phyloP scores from a whole-genome alignment of 371 early-diverging fungal genomes.

The Mortierella sp. region DNA sequence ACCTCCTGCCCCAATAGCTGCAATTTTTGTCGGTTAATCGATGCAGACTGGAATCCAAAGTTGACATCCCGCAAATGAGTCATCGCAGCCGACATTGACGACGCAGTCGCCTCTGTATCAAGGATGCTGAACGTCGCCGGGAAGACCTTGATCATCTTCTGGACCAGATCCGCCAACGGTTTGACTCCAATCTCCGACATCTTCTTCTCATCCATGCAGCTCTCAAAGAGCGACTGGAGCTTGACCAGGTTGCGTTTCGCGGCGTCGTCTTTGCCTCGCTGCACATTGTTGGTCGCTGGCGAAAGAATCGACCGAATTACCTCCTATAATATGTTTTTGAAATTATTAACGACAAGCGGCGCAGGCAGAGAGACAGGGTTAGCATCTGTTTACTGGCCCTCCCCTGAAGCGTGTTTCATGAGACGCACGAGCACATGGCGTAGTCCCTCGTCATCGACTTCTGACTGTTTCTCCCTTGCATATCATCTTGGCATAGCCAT shows the following conservation, averaged over 20 bases:
- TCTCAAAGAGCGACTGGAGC: constrained; percentile 63
- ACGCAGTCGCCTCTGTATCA: not conserved
- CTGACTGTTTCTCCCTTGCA: not conserved
- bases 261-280: constrained; percentile 49
- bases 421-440: not conserved
- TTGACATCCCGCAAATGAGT: constrained; percentile 38
- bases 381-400: not conserved
- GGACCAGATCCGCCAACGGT: constrained; percentile 63
- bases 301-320: constrained; percentile 35
- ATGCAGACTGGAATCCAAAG: not conserved
- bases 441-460: not conserved
- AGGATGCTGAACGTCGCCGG: constrained; percentile 36
- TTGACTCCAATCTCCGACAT: constrained; percentile 64
- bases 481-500: not conserved
- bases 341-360: not conserved
- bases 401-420: not conserved
- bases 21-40: not conserved
- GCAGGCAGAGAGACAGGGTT: not conserved
- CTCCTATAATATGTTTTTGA: constrained; percentile 29
- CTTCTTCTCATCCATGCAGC: constrained; percentile 70
- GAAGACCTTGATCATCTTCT: constrained; percentile 56
- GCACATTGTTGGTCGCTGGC: constrained; percentile 25
- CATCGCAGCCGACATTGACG: constrained; percentile 18
- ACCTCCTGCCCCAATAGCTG: constrained; percentile 2
- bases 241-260: constrained; percentile 63